Evolutionary conservation across 768 basidiomycete genomes (phyloP), one percentile per base, ranked within the genome.

Genomic region (Mycena leptocephala): DNA sequence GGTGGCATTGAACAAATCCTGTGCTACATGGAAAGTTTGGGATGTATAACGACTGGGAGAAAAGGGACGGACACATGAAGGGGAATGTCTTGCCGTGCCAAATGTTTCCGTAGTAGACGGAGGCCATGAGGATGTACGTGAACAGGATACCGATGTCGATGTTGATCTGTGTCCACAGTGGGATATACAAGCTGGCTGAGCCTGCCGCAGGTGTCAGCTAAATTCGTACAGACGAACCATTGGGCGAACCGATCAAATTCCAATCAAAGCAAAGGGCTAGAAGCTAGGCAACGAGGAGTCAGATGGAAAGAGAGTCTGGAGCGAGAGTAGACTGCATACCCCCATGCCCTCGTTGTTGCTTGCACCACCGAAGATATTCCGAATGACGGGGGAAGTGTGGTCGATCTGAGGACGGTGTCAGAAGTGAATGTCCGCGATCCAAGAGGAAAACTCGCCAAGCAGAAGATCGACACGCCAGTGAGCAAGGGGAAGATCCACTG

Each of bases 291-390:
- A 71, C 71, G 30, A 63, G 71, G 51, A 43, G 28, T 70, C 58
- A 43, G 64, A 73, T 41, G 48, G 69, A 46, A 69, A 73, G 26
- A 53, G 32, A 46, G 26, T 59, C 46, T 46, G 30, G 30, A 30
- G 43, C 30, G 24, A 35, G 35, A 46, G 30, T 59, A n/a, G 51
- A 46, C 69, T n/a, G 32, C 69, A n/a, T 55, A 73, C 65, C 46
- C 69, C 62, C 77, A 82, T 77, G 35, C 86, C 86, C 75, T 86
- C 86, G 80, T 86, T 86, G 74, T 84, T 84, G 62, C 80, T 79
- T 33, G 83, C 82, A 43, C 86, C 85, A 33, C 86, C 86, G 70
- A 87, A 87, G 68, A 87, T 79, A 76, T 86, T 86, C 39, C 85
- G 82, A 66, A 85, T 68, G 70, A 82, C 83, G 3, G 81, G 77